Evolutionary conservation across 495 filamentous ascomycete genomes (phyloP), one percentile per base, ranked within the genome.

Genomic region (Venustampulla echinocandica): DNA sequence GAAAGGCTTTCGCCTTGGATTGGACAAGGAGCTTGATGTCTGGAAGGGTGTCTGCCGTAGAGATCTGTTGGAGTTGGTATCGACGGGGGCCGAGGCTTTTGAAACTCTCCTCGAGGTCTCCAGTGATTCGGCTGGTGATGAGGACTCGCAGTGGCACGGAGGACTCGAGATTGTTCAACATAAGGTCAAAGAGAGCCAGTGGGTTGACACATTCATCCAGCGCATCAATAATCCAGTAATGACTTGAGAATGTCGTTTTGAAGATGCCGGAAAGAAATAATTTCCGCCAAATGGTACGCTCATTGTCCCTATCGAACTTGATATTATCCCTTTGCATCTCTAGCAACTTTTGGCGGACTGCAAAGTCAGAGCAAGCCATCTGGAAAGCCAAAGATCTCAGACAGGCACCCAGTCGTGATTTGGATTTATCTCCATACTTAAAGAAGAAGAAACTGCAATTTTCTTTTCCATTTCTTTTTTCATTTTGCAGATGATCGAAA

Each of bases 201-300:
- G 18, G 30, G 24, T 53, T 40, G 10, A 19, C 39, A 39, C 56
- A 67, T 46, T 71, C 67, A 49, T 70, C 68, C 6, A 71, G 36
- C 2, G 54, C 68, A 53, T 71, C 68, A 40, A 71, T 62, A 10
- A 71, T 55, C 68, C 66, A 70, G 42, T 61, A 68, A 28, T 65
- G 63, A 10, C 30, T 25, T 24, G 46, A 11, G 11, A 56, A 37
- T 17, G 33, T 19, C 11, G 39, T 10, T 27, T 57, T 11, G 28
- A 63, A 65, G 22, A 70, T 52, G 3, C 49, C 46, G n/a, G 39
- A 42, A n/a, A 55, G 0, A 46, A 69, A 70, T 1, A 70, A 20
- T 22, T 61, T 68, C 25, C 61, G 52, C 69, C 69, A 72, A 5
- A 71, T 55, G 4, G 42, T 47, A 1, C 53, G 47, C 23, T 57